phyloP scores from a whole-genome alignment of 2,329 filamentous ascomycete genomes.

The Stachybotrys chartarum region DNA sequence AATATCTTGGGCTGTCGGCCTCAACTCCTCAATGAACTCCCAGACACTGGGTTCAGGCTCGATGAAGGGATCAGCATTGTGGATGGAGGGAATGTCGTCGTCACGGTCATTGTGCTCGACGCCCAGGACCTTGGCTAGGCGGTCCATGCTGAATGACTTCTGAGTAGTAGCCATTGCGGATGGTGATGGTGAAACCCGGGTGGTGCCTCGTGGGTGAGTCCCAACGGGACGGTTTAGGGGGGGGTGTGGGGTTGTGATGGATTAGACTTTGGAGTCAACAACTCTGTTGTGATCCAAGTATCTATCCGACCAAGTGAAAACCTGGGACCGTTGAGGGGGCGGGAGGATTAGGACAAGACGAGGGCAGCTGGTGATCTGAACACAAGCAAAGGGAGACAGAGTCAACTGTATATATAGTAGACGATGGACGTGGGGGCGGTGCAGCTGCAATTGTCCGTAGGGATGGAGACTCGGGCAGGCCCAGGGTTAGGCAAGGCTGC shows the following conservation, averaged over 20 bases:
- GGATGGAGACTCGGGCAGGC: too few species aligned
- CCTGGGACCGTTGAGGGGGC: background rate
- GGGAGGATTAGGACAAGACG: background rate
- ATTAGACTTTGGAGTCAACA: too few species aligned
- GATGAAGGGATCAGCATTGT: conserved; percentile 28
- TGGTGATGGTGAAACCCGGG: background rate
- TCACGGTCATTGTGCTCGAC: conserved; percentile 23
- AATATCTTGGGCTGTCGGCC: conserved; percentile 22
- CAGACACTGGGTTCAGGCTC: conserved; percentile 34
- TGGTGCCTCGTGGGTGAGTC: background rate
- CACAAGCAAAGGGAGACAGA: background rate
- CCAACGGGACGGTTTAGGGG: background rate
- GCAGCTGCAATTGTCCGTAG: background rate
- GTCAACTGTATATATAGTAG: background rate
- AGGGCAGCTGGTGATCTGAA: background rate
- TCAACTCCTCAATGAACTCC: conserved; percentile 31
- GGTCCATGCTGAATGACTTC: conserved; percentile 14
- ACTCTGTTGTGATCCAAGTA: background rate
- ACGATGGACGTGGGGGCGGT: background rate
- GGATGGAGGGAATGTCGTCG: conserved; percentile 24
- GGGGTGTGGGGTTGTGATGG: too few species aligned
- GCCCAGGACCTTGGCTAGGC: conserved; percentile 22
- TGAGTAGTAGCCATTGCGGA: conserved; percentile 6
- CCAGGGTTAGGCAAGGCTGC: too few species aligned
- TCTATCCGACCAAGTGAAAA: background rate